Percentiles rank a stretch among this genome's conserved stretches.
These are phyloP conservation scores for Candida krabiensis DNA, from an alignment of 805 yeast species.

Conservation along the genomic window DNA sequence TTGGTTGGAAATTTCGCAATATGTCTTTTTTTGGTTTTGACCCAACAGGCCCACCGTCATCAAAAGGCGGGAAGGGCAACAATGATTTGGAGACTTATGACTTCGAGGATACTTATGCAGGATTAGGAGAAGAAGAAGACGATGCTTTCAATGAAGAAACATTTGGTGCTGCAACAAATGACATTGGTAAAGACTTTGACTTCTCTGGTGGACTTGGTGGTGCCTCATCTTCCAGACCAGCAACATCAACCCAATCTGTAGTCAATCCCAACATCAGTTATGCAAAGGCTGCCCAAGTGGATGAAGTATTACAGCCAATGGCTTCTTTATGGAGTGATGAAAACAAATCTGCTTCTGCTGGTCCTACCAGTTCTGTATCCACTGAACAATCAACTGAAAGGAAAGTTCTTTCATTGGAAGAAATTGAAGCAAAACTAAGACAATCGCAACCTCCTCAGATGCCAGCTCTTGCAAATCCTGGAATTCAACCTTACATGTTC, in stretches of 20 bases:
- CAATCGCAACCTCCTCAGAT: constrained; percentile 37
- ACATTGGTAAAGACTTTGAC: constrained; percentile 59
- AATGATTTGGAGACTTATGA: constrained; percentile 47
- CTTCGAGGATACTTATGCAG: constrained; percentile 83
- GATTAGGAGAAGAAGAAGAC: constrained; percentile 75
- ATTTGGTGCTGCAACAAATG: constrained; percentile 56
- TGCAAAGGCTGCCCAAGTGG: constrained; percentile 44
- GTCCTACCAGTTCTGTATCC: constrained; percentile 14
- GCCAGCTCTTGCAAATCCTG: constrained; percentile 18
- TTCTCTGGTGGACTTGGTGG: constrained; percentile 45
- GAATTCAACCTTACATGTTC: constrained; percentile 27
- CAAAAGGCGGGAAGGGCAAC: constrained; percentile 28
- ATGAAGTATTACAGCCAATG: constrained; percentile 60
- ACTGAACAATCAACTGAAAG: constrained; percentile 27
- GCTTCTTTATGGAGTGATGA: constrained; percentile 65
- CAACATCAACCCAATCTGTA: constrained; percentile 24
- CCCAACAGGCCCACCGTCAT: constrained; percentile 39
- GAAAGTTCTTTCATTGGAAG: constrained; percentile 71
- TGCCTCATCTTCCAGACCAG: constrained; percentile 17
- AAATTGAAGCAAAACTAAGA: constrained; percentile 76
- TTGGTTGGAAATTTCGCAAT: neutral
- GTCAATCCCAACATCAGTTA: constrained; percentile 32
- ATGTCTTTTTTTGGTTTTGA: constrained; percentile 75
- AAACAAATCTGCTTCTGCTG: constrained; percentile 22
- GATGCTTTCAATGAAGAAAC: constrained; percentile 83